These are phyloP conservation scores for Cercophora scortea DNA, from an alignment of 495 filamentous ascomycete species.

Conservation along the genomic window DNA sequence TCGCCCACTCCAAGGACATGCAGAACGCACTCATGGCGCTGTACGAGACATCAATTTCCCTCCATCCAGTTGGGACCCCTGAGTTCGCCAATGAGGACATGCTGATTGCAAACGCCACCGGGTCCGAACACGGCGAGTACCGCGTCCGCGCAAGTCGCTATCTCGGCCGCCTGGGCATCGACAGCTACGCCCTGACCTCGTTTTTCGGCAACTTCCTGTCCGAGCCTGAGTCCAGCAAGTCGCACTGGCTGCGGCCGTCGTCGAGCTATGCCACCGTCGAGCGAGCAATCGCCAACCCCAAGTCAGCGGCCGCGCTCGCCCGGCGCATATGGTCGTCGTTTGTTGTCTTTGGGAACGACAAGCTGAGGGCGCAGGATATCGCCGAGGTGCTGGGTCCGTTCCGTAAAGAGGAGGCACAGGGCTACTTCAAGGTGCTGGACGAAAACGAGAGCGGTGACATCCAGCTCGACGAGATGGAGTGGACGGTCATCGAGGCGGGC, in stretches of 20 bases:
- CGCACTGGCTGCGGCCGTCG: conserved; percentile 19
- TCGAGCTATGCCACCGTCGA: conserved; percentile 20
- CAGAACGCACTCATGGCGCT: conserved; percentile 58
- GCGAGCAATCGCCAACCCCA: conserved; percentile 19
- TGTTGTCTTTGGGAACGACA: conserved; percentile 19
- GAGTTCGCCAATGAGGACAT: conserved; percentile 19
- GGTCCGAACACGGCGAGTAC: conserved; percentile 14
- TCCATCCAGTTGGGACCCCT: conserved; percentile 19
- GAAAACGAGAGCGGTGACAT: conserved; percentile 23
- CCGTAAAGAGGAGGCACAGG: conserved; percentile 18
- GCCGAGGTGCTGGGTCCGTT: conserved; percentile 23
- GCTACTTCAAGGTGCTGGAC: conserved; percentile 20
- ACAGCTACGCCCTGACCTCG: conserved; percentile 19
- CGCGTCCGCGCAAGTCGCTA: conserved; percentile 16
- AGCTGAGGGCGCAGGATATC: conserved; percentile 17
- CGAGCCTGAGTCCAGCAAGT: conserved; percentile 9
- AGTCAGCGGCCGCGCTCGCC: conserved; percentile 41
- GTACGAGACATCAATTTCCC: conserved; percentile 58
- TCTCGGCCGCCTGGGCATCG: conserved; percentile 15
- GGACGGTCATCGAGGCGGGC: conserved; percentile 18
- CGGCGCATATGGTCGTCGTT: conserved; percentile 25
- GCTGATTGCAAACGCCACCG: conserved; percentile 22
- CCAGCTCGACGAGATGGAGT: conserved; percentile 22
- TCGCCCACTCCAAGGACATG: conserved; percentile 64
- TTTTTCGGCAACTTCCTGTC: conserved; percentile 24